Percentiles rank a stretch among this genome's conserved stretches.
Evolutionary conservation across 2,329 filamentous ascomycete species (phyloP).

Genomic region (Phyllosticta citrichinensis): DNA sequence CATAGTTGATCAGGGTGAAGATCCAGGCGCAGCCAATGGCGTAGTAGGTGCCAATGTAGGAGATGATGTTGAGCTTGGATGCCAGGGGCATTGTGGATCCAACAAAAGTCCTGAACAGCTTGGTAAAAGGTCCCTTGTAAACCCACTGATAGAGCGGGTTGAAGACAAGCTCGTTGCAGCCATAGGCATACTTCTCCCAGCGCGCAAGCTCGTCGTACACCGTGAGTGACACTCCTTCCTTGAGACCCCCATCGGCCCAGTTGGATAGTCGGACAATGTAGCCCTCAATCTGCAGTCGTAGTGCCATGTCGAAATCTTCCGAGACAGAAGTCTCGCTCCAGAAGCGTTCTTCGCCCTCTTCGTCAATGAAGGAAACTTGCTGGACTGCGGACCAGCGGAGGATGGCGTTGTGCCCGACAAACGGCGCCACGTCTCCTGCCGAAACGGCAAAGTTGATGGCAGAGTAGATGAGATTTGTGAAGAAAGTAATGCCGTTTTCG

Average conservation of each 20-base stretch:
- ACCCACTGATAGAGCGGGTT: constrained; percentile 55
- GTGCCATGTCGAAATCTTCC: constrained; percentile 67
- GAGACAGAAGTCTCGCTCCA: constrained; percentile 71
- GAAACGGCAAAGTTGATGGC: constrained; percentile 61
- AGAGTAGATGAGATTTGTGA: constrained; percentile 68
- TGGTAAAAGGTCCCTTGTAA: constrained; percentile 53
- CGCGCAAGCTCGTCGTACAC: constrained; percentile 63
- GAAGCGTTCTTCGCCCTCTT: constrained; percentile 54
- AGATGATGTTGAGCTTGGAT: constrained; percentile 61
- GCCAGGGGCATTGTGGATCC: constrained; percentile 51
- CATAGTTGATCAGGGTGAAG: constrained; percentile 60
- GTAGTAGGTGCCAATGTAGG: constrained; percentile 63
- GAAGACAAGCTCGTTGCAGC: constrained; percentile 62
- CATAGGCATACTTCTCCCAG: constrained; percentile 67
- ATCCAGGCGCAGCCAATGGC: constrained; percentile 58
- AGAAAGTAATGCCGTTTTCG: constrained; percentile 52
- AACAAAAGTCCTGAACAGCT: constrained; percentile 52
- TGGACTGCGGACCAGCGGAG: constrained; percentile 59
- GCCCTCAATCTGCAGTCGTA: constrained; percentile 59
- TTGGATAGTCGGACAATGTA: constrained; percentile 59
- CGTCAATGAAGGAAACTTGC: constrained; percentile 43
- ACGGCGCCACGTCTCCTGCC: constrained; percentile 62
- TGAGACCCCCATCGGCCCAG: constrained; percentile 60
- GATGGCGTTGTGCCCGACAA: constrained; percentile 70
- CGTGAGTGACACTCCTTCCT: constrained; percentile 63